Percentiles rank a stretch among this genome's conserved stretches.
These are phyloP conservation scores for Lentinula edodes DNA, from an alignment of 768 basidiomycete genomes.

Conservation along the genomic window DNA sequence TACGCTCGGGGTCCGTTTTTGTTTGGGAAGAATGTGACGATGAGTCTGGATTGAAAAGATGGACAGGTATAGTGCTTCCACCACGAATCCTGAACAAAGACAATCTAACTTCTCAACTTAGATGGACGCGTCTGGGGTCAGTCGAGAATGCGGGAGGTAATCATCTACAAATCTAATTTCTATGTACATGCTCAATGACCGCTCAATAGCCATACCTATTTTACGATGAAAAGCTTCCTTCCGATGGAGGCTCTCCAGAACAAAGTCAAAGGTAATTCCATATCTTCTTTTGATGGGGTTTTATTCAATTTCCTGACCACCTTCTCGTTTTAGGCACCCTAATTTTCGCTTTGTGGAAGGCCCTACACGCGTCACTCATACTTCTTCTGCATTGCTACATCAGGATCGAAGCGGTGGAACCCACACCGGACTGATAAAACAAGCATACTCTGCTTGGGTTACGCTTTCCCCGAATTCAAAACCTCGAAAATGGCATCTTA, in stretches of 20 bases:
- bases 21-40: conserved; percentile 70
- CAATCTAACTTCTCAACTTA: conserved; percentile 9
- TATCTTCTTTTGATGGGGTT: background rate
- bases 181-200: background rate
- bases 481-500: conserved; percentile 64
- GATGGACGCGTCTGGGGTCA: conserved; percentile 68
- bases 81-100: conserved; percentile 1
- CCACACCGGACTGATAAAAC: conserved; percentile 58
- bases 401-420: conserved; percentile 49
- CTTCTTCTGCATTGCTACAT: conserved; percentile 52
- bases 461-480: conserved; percentile 34
- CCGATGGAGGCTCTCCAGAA: conserved; percentile 21
- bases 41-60: conserved; percentile 58
- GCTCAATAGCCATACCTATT: conserved; percentile 55
- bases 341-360: conserved; percentile 56
- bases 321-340: conserved; percentile 24
- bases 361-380: conserved; percentile 40
- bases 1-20: conserved; percentile 58
- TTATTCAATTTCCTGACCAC: background rate
- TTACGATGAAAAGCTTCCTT: conserved; percentile 56
- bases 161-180: background rate
- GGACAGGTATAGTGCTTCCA: conserved; percentile 41
- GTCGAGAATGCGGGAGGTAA: conserved; percentile 59
- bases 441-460: conserved; percentile 69
- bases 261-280: conserved; percentile 16